phyloP scores from a whole-genome alignment of 2,329 filamentous ascomycete genomes.

The Colletotrichum horii region DNA sequence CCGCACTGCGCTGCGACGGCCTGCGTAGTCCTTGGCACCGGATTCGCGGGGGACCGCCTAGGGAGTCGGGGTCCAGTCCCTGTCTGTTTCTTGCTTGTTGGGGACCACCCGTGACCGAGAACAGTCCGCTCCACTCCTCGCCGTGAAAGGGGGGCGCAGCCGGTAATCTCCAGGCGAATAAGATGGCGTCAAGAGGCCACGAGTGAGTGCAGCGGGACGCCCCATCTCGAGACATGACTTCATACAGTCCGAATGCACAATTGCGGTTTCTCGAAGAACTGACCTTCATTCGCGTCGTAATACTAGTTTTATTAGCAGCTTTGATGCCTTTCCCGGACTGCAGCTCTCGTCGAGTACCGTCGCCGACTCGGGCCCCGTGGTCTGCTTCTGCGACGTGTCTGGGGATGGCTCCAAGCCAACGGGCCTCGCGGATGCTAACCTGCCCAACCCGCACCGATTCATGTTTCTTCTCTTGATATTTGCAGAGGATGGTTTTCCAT shows the following conservation, averaged over 20 bases:
- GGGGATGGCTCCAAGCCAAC: background rate
- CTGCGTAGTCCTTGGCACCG: conserved; percentile 18
- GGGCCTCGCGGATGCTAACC: background rate
- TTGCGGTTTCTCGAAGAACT: background rate
- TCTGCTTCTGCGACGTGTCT: background rate
- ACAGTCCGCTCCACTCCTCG: background rate
- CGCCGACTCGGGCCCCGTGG: background rate
- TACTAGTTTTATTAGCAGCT: conserved; percentile 8
- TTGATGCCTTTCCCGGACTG: background rate
- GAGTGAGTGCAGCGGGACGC: conserved; percentile 28
- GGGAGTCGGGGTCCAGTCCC: conserved; percentile 15
- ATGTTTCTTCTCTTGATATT: conserved; percentile 41
- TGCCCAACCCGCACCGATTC: background rate
- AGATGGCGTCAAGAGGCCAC: conserved; percentile 41
- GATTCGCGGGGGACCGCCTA: conserved; percentile 13
- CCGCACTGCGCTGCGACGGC: background rate
- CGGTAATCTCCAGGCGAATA: conserved; percentile 36
- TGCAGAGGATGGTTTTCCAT: conserved; percentile 47
- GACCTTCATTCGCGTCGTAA: background rate
- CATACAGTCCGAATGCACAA: conserved; percentile 10
- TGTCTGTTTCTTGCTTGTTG: conserved; percentile 18
- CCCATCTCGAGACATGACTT: conserved; percentile 2
- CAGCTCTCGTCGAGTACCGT: background rate
- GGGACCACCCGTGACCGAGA: background rate
- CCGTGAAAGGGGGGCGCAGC: background rate